These are phyloP conservation scores for Pseudoscleropodium purum DNA, from an alignment of 225 moss, liverwort and hornwort genomes.

Conservation along the genomic window DNA sequence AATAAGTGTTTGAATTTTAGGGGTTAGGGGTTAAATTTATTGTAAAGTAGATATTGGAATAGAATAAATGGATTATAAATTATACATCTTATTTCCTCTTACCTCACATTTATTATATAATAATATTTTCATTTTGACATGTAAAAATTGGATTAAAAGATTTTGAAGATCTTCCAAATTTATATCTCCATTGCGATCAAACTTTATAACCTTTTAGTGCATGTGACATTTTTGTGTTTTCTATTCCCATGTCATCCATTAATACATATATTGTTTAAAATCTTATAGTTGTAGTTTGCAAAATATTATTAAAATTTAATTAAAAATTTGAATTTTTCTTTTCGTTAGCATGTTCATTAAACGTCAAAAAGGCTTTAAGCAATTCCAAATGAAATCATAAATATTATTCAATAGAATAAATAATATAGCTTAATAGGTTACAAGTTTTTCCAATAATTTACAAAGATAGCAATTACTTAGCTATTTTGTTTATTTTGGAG, in stretches of 20 bases:
- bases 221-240: background rate
- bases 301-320: background rate
- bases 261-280: background rate
- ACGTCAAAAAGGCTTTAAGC: background rate
- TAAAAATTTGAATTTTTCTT: background rate
- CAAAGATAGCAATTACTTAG: too few relatives aligned
- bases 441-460: background rate
- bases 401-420: background rate
- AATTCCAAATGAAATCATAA: background rate
- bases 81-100: rapidly evolving
- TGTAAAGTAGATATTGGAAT: background rate
- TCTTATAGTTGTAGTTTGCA: background rate
- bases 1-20: too few relatives aligned
- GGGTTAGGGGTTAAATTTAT: rapidly evolving
- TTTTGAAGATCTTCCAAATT: too few relatives aligned
- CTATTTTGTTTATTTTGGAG: too few relatives aligned
- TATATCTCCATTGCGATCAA: rapidly evolving
- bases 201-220: too few relatives aligned
- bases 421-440: too few relatives aligned
- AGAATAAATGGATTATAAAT: background rate
- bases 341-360: background rate
- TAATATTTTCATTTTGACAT: too few relatives aligned
- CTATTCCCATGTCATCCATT: background rate
- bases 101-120: rapidly evolving
- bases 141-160: background rate